These are phyloP conservation scores for Spirogloea muscicola DNA, from an alignment of 139 green algal species.

Conservation along the genomic window DNA sequence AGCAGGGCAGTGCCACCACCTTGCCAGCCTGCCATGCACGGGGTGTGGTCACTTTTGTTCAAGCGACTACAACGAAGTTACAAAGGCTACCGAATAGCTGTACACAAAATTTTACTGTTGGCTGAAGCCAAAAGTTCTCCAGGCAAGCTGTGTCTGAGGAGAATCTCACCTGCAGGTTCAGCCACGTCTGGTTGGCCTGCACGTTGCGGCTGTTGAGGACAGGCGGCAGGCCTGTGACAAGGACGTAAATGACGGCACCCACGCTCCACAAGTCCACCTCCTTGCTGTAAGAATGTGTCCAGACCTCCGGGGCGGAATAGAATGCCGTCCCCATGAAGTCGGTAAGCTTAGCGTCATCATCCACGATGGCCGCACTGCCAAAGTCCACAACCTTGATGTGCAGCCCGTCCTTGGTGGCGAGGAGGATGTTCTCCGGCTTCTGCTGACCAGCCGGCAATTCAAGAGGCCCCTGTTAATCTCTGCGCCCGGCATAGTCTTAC, in stretches of 20 bases:
- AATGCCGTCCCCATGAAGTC: conserved; percentile 41
- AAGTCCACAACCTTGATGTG: conserved; percentile 35
- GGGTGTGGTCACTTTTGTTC: not conserved
- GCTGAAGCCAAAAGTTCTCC: not conserved
- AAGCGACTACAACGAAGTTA: not conserved
- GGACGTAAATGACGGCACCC: conserved; percentile 16
- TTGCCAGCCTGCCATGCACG: conserved; percentile 16
- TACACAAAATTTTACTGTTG: not conserved
- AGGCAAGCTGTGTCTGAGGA: not conserved
- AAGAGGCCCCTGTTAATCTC: no score
- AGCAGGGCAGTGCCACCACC: not conserved
- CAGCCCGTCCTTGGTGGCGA: not conserved
- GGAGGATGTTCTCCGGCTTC: conserved; percentile 36
- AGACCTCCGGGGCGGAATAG: conserved; percentile 28
- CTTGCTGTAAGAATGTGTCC: not conserved
- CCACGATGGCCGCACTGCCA: conserved; percentile 18
- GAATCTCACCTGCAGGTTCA: conserved; percentile 7
- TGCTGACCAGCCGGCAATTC: not conserved
- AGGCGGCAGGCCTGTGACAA: conserved; percentile 21
- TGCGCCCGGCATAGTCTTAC: no score
- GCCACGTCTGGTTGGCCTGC: conserved; percentile 19
- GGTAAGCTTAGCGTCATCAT: not conserved
- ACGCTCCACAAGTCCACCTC: conserved; percentile 26
- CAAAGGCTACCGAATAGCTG: not conserved
- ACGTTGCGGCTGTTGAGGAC: conserved; percentile 3